Evolutionary conservation across 768 basidiomycete species (phyloP).

Genomic region (Coprinopsis cinerea): DNA sequence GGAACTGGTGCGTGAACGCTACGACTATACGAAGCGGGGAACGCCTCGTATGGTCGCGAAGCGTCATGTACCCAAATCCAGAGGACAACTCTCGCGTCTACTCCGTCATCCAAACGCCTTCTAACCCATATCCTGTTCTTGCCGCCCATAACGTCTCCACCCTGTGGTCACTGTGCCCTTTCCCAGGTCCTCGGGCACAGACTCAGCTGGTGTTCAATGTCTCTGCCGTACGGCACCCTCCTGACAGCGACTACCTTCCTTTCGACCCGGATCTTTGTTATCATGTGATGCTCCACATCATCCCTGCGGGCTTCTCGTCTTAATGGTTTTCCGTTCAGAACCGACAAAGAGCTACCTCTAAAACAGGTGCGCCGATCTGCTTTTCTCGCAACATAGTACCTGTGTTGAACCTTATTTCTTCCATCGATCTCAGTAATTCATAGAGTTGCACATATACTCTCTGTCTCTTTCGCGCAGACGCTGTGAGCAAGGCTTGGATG

Average conservation of each 20-base stretch:
- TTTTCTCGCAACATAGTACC: too few species aligned
- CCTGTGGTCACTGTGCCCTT: conserved; percentile 37
- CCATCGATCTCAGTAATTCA: too few species aligned
- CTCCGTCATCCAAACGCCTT: conserved; percentile 21
- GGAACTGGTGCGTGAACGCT: conserved; percentile 34
- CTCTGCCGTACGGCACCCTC: conserved; percentile 3
- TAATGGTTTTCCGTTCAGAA: too few species aligned
- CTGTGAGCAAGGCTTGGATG: too few species aligned
- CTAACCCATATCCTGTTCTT: conserved; percentile 21
- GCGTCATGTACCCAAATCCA: conserved; percentile 27
- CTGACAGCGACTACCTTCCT: background rate
- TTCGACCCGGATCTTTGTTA: conserved; percentile 2
- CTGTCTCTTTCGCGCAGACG: too few species aligned
- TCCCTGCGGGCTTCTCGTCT: background rate
- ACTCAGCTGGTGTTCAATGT: conserved; percentile 13
- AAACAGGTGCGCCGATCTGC: too few species aligned
- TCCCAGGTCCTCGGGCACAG: conserved; percentile 13
- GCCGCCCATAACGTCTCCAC: conserved; percentile 25
- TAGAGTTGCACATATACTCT: too few species aligned
- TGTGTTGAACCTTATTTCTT: too few species aligned
- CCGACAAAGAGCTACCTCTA: too few species aligned
- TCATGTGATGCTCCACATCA: background rate
- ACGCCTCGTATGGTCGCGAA: conserved; percentile 32
- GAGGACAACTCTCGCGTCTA: conserved; percentile 22
- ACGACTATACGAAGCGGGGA: conserved; percentile 27